phyloP scores from a whole-genome alignment of 139 green algal species.

The Micractinium sp. region DNA sequence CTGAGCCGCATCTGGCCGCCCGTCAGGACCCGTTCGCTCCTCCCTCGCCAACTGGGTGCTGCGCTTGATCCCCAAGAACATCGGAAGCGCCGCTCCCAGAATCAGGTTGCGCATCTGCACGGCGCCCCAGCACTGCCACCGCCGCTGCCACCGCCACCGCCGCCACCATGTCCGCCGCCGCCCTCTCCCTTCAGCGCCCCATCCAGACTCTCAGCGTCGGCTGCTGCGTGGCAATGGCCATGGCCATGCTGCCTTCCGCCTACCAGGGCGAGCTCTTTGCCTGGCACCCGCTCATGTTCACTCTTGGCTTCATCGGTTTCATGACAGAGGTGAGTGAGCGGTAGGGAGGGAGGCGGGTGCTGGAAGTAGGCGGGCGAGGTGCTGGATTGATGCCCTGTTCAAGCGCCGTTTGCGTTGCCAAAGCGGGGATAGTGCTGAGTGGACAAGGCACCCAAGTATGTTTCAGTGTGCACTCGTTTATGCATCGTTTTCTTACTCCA shows the following conservation, averaged over 20 bases:
- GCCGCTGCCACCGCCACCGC: not conserved
- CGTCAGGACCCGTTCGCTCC: too few species aligned
- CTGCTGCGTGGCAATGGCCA: conserved; percentile 12
- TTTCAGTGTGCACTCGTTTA: too few species aligned
- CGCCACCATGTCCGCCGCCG: not conserved
- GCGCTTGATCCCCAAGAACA: too few species aligned
- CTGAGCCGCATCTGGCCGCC: too few species aligned
- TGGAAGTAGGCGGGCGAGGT: not conserved
- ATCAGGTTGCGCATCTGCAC: too few species aligned
- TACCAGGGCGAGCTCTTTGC: conserved; percentile 42
- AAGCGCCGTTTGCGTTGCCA: too few species aligned
- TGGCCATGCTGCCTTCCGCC: conserved; percentile 31
- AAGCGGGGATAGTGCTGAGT: too few species aligned
- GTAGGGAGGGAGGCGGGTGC: not conserved
- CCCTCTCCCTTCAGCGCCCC: not conserved
- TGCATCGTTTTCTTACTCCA: too few species aligned
- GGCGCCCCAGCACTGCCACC: not conserved
- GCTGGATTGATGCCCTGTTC: too few species aligned
- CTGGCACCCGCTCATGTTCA: conserved; percentile 44
- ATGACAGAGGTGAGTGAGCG: conserved; percentile 39
- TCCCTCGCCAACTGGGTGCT: too few species aligned
- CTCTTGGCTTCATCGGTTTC: conserved; percentile 43
- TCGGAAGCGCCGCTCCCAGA: too few species aligned
- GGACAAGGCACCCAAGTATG: too few species aligned
- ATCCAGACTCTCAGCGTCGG: conserved; percentile 26